These are phyloP conservation scores for Sugiyamaella marilandica DNA, from an alignment of 805 yeast species.

Conservation along the genomic window DNA sequence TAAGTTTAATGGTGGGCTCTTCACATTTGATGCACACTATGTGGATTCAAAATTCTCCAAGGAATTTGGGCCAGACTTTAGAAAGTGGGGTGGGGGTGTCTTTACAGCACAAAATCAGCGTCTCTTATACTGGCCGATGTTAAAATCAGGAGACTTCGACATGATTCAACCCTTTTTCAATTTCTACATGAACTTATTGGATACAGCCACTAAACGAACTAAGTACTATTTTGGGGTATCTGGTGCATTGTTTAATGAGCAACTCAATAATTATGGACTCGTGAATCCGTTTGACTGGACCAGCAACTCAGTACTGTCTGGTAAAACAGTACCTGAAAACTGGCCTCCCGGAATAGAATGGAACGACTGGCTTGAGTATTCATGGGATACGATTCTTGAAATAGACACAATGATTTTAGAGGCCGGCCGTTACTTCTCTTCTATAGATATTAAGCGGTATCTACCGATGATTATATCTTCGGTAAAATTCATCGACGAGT, in stretches of 20 bases:
- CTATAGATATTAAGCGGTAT: background rate
- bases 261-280: slow-evolving; percentile 1
- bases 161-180: background rate
- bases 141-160: background rate
- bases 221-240: background rate
- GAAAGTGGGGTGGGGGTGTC: slow-evolving; percentile 2
- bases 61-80: background rate
- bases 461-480: background rate
- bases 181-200: background rate
- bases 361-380: background rate
- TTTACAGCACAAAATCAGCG: slow-evolving; percentile 2
- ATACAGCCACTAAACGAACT: background rate
- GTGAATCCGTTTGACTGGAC: slow-evolving; percentile 1
- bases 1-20: slow-evolving; percentile 1
- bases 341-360: slow-evolving; percentile 1
- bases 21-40: background rate
- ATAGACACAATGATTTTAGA: background rate
- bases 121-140: background rate
- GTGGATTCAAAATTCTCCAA: background rate
- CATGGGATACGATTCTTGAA: slow-evolving; percentile 1
- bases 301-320: background rate
- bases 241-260: background rate
- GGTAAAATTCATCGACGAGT: background rate
- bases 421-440: background rate
- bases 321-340: background rate